These are phyloP conservation scores for Aschersonia sp. DNA, from an alignment of 2,329 filamentous ascomycete genomes.

Conservation along the genomic window DNA sequence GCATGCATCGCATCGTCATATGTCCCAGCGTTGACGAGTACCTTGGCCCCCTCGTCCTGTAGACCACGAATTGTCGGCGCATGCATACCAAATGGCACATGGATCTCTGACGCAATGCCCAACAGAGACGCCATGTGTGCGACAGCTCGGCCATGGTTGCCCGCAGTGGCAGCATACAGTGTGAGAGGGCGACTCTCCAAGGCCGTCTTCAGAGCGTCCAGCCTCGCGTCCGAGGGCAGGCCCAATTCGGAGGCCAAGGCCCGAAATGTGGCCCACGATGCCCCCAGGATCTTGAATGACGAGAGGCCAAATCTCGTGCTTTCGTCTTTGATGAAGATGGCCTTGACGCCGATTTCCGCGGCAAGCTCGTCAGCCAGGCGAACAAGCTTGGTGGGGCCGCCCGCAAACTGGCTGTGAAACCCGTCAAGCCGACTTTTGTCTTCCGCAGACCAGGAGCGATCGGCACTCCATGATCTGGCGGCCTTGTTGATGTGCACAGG, in stretches of 20 bases:
- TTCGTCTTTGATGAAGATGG: slow-evolving; percentile 58
- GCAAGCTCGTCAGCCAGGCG: slow-evolving; percentile 36
- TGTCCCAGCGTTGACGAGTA: slow-evolving; percentile 37
- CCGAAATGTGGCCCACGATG: slow-evolving; percentile 56
- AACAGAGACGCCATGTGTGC: slow-evolving; percentile 52
- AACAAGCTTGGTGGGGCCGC: slow-evolving; percentile 35
- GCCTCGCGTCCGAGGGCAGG: slow-evolving; percentile 23
- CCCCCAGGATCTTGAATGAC: slow-evolving; percentile 67
- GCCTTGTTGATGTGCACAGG: slow-evolving; percentile 6
- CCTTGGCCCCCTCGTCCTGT: slow-evolving; percentile 43
- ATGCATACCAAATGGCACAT: slow-evolving; percentile 46
- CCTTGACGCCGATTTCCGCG: slow-evolving; percentile 36
- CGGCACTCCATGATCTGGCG: slow-evolving; percentile 5
- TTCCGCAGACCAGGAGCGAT: neutral
- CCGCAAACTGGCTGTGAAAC: slow-evolving; percentile 15
- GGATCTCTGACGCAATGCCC: slow-evolving; percentile 38
- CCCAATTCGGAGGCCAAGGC: slow-evolving; percentile 32
- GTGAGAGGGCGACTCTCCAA: slow-evolving; percentile 17
- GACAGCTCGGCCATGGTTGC: slow-evolving; percentile 63
- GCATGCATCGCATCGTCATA: slow-evolving; percentile 49
- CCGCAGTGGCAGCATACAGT: slow-evolving; percentile 54
- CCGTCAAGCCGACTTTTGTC: slow-evolving; percentile 1
- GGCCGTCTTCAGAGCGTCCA: slow-evolving; percentile 25
- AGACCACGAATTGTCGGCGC: slow-evolving; percentile 38
- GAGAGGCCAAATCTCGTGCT: slow-evolving; percentile 52